phyloP scores from a whole-genome alignment of 306 rosid genomes.

The Cajanus cajan region DNA sequence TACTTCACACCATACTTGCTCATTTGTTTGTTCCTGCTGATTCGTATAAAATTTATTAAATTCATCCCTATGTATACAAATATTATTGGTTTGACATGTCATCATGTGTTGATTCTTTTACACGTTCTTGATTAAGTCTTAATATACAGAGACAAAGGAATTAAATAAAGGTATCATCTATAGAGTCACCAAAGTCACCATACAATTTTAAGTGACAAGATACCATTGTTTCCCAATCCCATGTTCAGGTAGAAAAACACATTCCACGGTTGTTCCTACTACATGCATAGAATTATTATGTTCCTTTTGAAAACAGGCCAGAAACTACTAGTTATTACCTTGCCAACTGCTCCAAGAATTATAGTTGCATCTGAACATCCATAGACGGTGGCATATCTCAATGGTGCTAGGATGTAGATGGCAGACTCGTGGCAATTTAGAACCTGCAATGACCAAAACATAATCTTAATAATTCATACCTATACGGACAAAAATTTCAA shows the following conservation, averaged over 20 bases:
- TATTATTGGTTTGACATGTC: too few relatives aligned
- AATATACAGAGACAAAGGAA: too few relatives aligned
- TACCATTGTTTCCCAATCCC: not conserved
- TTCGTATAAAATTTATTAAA: too few relatives aligned
- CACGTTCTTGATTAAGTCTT: too few relatives aligned
- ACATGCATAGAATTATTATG: constrained; percentile 12
- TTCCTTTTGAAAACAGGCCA: constrained; percentile 20
- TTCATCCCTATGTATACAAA: too few relatives aligned
- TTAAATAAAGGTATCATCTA: too few relatives aligned
- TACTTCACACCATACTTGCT: not conserved
- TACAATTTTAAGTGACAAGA: constrained; percentile 16
- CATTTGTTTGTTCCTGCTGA: not conserved
- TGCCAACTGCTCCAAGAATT: constrained; percentile 97
- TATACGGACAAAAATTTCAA: not conserved
- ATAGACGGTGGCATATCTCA: constrained; percentile 87
- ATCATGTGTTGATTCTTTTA: too few relatives aligned
- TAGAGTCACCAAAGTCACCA: too few relatives aligned
- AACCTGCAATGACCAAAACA: constrained; percentile 60
- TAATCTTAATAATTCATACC: constrained; percentile 22
- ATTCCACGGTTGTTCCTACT: constrained; percentile 9
- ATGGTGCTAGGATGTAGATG: constrained; percentile 67
- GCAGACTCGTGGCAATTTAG: constrained; percentile 90
- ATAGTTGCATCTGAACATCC: constrained; percentile 98
- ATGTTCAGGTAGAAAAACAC: not conserved
- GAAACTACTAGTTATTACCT: constrained; percentile 54